These are phyloP conservation scores for Chloroidium sp. DNA, from an alignment of 163 green algal genomes.

Conservation along the genomic window DNA sequence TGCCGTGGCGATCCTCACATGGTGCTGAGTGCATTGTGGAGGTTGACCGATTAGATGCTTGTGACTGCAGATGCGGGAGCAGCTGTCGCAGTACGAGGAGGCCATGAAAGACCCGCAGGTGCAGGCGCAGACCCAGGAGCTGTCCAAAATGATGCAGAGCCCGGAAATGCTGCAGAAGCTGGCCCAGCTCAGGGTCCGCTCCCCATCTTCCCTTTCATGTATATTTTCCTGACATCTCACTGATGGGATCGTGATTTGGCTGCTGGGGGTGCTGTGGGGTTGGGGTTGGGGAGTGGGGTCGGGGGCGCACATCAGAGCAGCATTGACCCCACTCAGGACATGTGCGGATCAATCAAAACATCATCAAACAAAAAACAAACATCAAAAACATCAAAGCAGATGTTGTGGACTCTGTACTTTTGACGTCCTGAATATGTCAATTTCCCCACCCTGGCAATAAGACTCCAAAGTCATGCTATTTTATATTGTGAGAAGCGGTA, in stretches of 20 bases:
- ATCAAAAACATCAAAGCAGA: too few relatives aligned
- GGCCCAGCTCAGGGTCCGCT: constrained; percentile 18
- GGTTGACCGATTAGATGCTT: neutral
- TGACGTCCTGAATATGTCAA: too few relatives aligned
- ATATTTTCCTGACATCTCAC: constrained; percentile 1
- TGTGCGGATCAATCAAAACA: neutral
- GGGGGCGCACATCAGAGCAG: neutral
- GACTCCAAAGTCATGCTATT: too few relatives aligned
- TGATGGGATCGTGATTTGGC: neutral
- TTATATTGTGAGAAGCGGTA: too few relatives aligned
- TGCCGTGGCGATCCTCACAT: too few relatives aligned
- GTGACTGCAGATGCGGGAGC: constrained; percentile 13
- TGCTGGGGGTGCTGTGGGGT: neutral
- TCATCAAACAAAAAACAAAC: too few relatives aligned
- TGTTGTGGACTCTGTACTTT: too few relatives aligned
- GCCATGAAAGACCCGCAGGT: constrained; percentile 37
- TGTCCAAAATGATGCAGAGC: constrained; percentile 31
- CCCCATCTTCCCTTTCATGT: neutral
- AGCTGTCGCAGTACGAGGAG: constrained; percentile 36
- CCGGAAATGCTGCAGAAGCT: constrained; percentile 27
- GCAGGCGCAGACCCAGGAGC: constrained; percentile 33
- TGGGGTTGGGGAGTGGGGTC: neutral
- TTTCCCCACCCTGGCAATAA: too few relatives aligned
- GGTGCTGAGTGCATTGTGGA: too few relatives aligned
- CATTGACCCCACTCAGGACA: neutral